Evolutionary conservation across 768 basidiomycete species (phyloP).

Genomic region (Lactarius indigo): DNA sequence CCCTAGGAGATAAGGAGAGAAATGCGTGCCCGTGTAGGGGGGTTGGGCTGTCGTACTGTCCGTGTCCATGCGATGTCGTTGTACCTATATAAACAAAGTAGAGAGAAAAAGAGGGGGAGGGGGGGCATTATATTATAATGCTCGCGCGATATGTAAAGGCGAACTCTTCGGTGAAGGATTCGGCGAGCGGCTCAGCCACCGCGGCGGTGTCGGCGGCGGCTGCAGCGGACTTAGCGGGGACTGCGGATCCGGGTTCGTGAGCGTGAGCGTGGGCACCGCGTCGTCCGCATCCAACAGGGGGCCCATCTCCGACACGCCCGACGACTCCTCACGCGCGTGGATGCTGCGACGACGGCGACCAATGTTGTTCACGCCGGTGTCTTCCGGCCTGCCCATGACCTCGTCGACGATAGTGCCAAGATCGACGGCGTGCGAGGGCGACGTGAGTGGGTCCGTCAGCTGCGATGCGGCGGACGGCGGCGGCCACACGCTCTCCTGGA

Average conservation of each 20-base stretch:
- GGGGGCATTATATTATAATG: not conserved
- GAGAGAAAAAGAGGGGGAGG: not conserved
- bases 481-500: conserved; percentile 25
- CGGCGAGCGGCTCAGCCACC: conserved; percentile 14
- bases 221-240: not conserved
- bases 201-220: not conserved
- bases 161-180: conserved; percentile 11
- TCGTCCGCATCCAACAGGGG: not conserved
- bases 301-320: not conserved
- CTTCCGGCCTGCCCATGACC: no score
- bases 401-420: conserved; percentile 20
- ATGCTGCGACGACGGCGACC: no score
- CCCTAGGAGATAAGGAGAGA: not conserved
- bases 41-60: not conserved
- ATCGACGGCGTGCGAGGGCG: conserved; percentile 9
- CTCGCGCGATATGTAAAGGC: not conserved
- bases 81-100: not conserved
- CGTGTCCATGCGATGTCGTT: not conserved
- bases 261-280: conserved; percentile 10
- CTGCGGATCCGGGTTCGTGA: conserved; percentile 5
- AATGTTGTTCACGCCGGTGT: no score
- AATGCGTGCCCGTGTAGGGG: not conserved
- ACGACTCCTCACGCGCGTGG: not conserved
- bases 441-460: conserved; percentile 20
- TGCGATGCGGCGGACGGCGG: conserved; percentile 13